phyloP scores from a whole-genome alignment of 768 basidiomycete species.

The Paxillus ammoniavirescens region DNA sequence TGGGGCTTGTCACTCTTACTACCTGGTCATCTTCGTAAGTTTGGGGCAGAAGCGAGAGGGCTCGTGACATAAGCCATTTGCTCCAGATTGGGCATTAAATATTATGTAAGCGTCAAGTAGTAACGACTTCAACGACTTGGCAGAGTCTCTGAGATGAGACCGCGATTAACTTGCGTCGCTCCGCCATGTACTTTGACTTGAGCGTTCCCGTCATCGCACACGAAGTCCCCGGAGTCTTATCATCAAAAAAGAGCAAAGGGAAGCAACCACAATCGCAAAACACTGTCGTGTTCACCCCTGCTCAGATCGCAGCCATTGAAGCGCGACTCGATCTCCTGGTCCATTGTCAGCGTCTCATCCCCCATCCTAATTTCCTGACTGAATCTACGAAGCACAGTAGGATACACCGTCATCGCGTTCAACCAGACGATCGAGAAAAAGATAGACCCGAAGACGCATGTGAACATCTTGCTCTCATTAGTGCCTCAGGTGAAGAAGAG shows the following conservation, averaged over 20 bases:
- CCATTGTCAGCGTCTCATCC: slow-evolving; percentile 53
- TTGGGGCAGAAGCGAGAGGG: no score
- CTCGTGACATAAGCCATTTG: no score
- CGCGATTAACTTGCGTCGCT: neutral
- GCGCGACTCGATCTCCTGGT: slow-evolving; percentile 65
- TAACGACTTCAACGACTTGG: no score
- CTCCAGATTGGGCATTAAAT: no score
- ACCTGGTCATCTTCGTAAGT: no score
- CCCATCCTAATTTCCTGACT: neutral
- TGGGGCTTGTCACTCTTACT: no score
- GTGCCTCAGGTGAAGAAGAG: slow-evolving; percentile 60
- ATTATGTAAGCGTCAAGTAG: no score
- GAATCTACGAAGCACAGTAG: slow-evolving; percentile 51
- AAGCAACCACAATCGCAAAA: slow-evolving; percentile 35
- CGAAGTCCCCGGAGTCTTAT: slow-evolving; percentile 12
- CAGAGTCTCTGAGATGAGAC: no score
- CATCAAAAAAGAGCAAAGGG: slow-evolving; percentile 29
- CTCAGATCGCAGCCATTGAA: slow-evolving; percentile 60
- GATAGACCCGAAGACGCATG: slow-evolving; percentile 68
- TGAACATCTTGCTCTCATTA: slow-evolving; percentile 60
- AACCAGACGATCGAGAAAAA: slow-evolving; percentile 71
- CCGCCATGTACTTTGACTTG: slow-evolving; percentile 63
- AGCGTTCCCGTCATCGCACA: slow-evolving; percentile 50
- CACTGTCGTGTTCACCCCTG: slow-evolving; percentile 43
- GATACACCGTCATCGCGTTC: slow-evolving; percentile 80